Evolutionary conservation across 345 rosid genomes (phyloP), one percentile per base, ranked within the genome.

Genomic region (Linum trigynum): DNA sequence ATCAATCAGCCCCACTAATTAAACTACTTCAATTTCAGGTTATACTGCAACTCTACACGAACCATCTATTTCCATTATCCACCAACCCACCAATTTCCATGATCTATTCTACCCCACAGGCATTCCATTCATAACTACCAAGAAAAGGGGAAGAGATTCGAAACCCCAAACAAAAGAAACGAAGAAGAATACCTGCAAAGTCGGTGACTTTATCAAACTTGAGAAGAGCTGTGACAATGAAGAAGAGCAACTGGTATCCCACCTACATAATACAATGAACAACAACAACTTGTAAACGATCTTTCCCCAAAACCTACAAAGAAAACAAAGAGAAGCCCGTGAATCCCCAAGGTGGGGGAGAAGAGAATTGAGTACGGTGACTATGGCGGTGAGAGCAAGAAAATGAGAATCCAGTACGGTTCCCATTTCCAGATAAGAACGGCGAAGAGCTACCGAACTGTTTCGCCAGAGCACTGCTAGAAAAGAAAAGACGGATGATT

Each of bases 171-270:
- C 59, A 16, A 39, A 8, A 41, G 16, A 39, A 40, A n/a, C 4
- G 7, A 61, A 43, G 2, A 39, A 32, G 10, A 41, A 15, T 84
- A 90, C 98, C 97, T 2, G 96, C 97, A 76, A 92, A 88, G 81
- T 89, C 98, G 23, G 94, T 92, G 80, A 90, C 90, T 84, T 90
- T 86, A 77, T 92, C 94, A 67, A 85, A 75, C 78, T 85, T 90
- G 78, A 85, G 87, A 69, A 86, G 80, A 70, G 92, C 94, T 55
- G 94, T 85, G 87, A 92, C 72, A 55, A 86, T 62, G 63, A 88
- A 92, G 81, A 92, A 90, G 42, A 86, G 43, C 2, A 86, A 67
- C 74, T 92, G 97, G 70, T 88, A 92, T 58, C 76, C 86, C 74
- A 84, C 89, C 97, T 90, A 68, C 75, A 73, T 5, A 62, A 62